Evolutionary conservation across 108 stramenopile species (phyloP), one percentile per base, ranked within the genome.

Genomic region (Conticribra guillardii): DNA sequence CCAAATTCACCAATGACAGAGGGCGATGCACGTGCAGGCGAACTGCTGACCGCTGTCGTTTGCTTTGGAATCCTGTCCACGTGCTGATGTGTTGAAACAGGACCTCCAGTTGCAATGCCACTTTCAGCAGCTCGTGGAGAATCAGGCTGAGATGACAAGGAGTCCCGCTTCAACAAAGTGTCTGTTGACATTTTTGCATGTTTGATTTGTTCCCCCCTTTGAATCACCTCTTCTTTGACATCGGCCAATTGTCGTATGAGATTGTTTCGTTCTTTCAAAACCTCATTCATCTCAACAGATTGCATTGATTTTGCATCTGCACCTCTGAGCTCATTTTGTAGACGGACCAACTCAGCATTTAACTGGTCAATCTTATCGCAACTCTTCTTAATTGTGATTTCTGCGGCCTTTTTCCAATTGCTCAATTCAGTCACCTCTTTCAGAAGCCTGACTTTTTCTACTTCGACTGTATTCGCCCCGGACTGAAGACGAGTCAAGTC

Each of bases 121-220:
- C n/a, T 62, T 28, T 17, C 30, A 16, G 47, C 61, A 28, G 61
- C n/a, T 15, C 19, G 47, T 29, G 47, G 23, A 29, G 26, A 48
- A 29, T 18, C 33, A 44, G 30, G 22, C 15, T 27, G 33, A n/a
- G n/a, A n/a, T n/a, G n/a, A n/a, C n/a, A n/a, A n/a, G 16, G 0
- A 4, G 46, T 62, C 30, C 23, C 53, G 31, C 46, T 50, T 76
- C 54, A 76, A 57, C 22, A 76, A 44, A 57, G 60, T 21, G 19
- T 61, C 67, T 29, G 75, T 64, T 55, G 67, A 47, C 14, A 64
- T 32, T 52, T 63, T 63, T 9, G 54, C 51, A 11, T 67, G 31
- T 32, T 69, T 62, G 61, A 76, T 53, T 34, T 68, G 65, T 31
- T 54, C 27, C 48, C 46, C 59, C 22, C 62, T 68, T 31, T 68